Evolutionary conservation across 192 early-diverging fungal genomes (phyloP), one percentile per base, ranked within the genome.

Genomic region (Coemansia sp.): DNA sequence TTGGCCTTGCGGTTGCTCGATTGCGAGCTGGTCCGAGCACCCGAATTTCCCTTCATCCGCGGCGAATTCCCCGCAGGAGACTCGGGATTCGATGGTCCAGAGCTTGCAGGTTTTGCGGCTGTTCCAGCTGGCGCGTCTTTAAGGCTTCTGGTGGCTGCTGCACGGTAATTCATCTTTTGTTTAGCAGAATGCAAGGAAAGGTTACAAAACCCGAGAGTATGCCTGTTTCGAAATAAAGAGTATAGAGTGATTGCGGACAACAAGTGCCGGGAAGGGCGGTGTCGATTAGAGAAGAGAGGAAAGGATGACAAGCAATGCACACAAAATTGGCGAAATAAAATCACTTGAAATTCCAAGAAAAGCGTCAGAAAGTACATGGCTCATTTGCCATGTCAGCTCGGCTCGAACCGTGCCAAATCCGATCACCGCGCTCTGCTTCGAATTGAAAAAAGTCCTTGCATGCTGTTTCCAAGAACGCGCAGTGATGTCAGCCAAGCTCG

Each of bases 131-230:
- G 29, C 54, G 62, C 21, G n/a, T 79, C 64, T 21, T 79, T 79
- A 50, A 73, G 63, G 53, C 62, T 66, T 39, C 76, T 62, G 17
- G 71, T 79, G 35, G 77, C 77, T 23, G 77, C 77, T 24, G 77
- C 77, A 43, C 73, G 72, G 61, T 80, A 80, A 56, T 80, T 69
- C 77, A 80, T 80, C 51, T 55, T 55, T 55, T 55, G 29, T 15
- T 19, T 55, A 15, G 21, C 29, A 56, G 25, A 37, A 52, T 52
- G 21, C 29, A 56, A 37, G 5, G 14, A 37, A 19, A 17, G 14
- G 41, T 45, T 15, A 45, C 41, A 10, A 12, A 45, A 5, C 41
- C 41, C 41, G 11, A n/a, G 11, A 4, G 41, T 45, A 45, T 45
- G 41, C 41, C 53, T 55, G 25, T 12, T 52, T 52, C 17, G 17